phyloP scores from a whole-genome alignment of 1,139 yeast species.

The Blastobotrys ciferrii region DNA sequence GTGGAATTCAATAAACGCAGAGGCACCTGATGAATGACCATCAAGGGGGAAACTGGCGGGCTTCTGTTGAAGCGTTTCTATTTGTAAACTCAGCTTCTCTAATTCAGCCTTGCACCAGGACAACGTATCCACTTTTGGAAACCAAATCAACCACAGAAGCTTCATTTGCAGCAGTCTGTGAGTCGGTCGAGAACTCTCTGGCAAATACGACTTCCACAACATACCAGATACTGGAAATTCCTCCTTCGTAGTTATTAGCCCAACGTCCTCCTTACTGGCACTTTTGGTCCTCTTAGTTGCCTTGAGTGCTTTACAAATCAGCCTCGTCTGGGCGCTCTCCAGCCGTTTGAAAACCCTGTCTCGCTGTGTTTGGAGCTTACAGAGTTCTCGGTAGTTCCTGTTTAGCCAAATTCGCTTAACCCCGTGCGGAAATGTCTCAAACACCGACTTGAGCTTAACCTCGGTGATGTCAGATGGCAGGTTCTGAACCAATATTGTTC shows the following conservation, averaged over 20 bases:
- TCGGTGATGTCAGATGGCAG: constrained; percentile 23
- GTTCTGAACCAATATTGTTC: constrained; percentile 31
- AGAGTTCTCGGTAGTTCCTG: constrained; percentile 28
- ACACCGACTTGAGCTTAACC: constrained; percentile 21
- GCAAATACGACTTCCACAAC: constrained; percentile 27
- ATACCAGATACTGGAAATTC: constrained; percentile 24
- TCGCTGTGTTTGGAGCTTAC: constrained; percentile 22
- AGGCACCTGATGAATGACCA: constrained; percentile 14
- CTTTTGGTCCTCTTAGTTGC: constrained; percentile 7
- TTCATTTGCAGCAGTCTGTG: constrained; percentile 16
- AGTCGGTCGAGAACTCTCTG: constrained; percentile 20
- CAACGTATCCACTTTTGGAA: constrained; percentile 24
- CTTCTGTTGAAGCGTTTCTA: constrained; percentile 24
- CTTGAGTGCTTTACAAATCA: constrained; percentile 13
- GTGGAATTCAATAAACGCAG: constrained; percentile 37
- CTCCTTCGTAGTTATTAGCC: constrained; percentile 3
- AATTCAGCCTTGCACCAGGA: constrained; percentile 29
- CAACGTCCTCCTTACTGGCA: not conserved
- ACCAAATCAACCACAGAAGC: constrained; percentile 12
- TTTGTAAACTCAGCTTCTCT: constrained; percentile 28
- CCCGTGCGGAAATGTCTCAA: constrained; percentile 27
- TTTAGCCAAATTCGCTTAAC: constrained; percentile 34
- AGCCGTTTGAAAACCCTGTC: constrained; percentile 19
- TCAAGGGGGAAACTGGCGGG: constrained; percentile 21
- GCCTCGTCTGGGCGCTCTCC: constrained; percentile 24